phyloP scores from a whole-genome alignment of 2,329 filamentous ascomycete genomes.

The Eutypa lata region DNA sequence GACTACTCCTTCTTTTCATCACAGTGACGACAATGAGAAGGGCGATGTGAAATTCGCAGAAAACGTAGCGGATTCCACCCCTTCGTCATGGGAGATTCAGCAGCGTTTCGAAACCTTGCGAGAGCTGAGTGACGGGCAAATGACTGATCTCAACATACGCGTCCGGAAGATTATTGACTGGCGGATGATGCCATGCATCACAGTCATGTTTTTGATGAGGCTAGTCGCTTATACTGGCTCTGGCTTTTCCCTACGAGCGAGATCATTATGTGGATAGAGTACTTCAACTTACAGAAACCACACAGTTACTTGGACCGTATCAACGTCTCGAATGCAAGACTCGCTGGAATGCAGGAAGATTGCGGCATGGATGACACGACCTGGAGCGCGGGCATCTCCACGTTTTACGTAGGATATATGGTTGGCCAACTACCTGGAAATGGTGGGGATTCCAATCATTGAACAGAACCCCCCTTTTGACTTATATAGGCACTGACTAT shows the following conservation, averaged over 20 bases:
- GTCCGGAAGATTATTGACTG: conserved; percentile 29
- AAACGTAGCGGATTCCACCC: neutral
- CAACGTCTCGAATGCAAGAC: conserved; percentile 43
- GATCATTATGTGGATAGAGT: neutral
- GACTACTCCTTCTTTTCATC: neutral
- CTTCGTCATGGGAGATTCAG: neutral
- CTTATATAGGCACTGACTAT: too few species aligned
- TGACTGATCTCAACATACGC: conserved; percentile 22
- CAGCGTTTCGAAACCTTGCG: conserved; percentile 21
- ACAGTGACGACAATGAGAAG: neutral
- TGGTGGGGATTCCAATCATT: neutral
- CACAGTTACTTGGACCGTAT: conserved; percentile 47
- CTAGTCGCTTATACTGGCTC: conserved; percentile 2
- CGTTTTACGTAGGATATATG: conserved; percentile 43
- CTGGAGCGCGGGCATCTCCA: conserved; percentile 37
- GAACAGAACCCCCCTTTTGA: neutral
- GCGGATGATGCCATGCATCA: conserved; percentile 27
- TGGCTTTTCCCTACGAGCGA: too few species aligned
- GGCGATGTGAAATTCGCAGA: neutral
- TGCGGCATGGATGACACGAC: conserved; percentile 30
- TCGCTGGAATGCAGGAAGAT: conserved; percentile 32
- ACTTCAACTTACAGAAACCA: conserved; percentile 18
- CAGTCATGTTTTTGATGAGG: conserved; percentile 27
- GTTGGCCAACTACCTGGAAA: conserved; percentile 43
- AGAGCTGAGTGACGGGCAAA: conserved; percentile 47